These are phyloP conservation scores for Dentipellis sp. DNA, from an alignment of 768 basidiomycete genomes.

Conservation along the genomic window DNA sequence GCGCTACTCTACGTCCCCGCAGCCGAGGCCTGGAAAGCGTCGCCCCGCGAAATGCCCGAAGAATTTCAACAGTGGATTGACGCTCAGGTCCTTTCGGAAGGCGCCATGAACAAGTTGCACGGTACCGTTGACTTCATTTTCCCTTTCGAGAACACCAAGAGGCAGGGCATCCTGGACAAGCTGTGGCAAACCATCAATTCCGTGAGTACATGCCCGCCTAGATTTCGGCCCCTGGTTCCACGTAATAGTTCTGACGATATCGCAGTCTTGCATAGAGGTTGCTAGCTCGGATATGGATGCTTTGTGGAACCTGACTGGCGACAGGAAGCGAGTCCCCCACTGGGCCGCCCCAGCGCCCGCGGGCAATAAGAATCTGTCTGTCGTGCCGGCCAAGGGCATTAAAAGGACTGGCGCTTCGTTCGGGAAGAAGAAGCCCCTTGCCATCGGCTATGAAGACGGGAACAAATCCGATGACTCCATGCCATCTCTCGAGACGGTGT, in stretches of 20 bases:
- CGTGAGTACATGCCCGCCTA: conserved; percentile 26
- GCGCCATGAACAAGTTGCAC: conserved; percentile 40
- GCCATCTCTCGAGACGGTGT: conserved; percentile 60
- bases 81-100: conserved; percentile 52
- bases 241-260: neutral
- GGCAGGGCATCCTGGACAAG: conserved; percentile 37
- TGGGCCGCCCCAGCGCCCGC: conserved; percentile 20
- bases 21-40: conserved; percentile 41
- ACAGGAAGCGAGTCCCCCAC: conserved; percentile 7
- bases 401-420: neutral
- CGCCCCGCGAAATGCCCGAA: conserved; percentile 44
- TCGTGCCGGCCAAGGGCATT: conserved; percentile 15
- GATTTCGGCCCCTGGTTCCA: neutral
- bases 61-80: conserved; percentile 60
- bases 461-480: conserved; percentile 43
- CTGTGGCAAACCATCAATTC: conserved; percentile 60
- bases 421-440: conserved; percentile 22
- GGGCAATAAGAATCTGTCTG: neutral
- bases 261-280: conserved; percentile 5
- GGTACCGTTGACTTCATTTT: conserved; percentile 47
- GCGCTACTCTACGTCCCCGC: conserved; percentile 49
- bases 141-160: conserved; percentile 50
- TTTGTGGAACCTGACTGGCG: conserved; percentile 10
- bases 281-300: conserved; percentile 4
- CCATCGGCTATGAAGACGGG: conserved; percentile 36